phyloP scores from a whole-genome alignment of 805 yeast genomes.

The Metschnikowia aberdeeniae region DNA sequence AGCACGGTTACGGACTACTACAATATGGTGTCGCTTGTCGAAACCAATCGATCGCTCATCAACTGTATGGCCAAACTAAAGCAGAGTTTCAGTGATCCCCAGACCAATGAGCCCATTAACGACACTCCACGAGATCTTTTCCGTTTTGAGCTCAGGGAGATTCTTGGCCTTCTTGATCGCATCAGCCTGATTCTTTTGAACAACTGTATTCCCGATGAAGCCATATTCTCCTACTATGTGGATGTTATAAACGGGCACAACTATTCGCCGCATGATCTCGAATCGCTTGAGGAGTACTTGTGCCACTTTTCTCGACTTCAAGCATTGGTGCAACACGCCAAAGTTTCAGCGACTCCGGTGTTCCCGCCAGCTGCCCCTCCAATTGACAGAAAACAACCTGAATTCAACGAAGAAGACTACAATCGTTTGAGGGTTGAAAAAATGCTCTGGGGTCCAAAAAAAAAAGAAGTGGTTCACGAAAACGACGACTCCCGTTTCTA shows the following conservation, averaged over 20 bases:
- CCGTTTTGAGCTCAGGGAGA: conserved; percentile 6
- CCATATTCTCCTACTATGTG: conserved; percentile 31
- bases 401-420: not conserved
- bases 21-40: not conserved
- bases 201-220: conserved; percentile 16
- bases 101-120: conserved; percentile 4
- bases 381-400: not conserved
- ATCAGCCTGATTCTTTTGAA: conserved; percentile 13
- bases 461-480: not conserved
- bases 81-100: not conserved
- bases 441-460: not conserved
- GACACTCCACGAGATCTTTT: conserved; percentile 11
- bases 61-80: not conserved
- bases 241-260: conserved; percentile 17
- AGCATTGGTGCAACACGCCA: not conserved
- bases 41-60: conserved; percentile 2
- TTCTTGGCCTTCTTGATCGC: conserved; percentile 9
- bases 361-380: not conserved
- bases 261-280: conserved; percentile 11
- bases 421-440: not conserved
- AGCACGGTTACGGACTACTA: not conserved
- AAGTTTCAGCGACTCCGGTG: not conserved
- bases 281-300: conserved; percentile 15
- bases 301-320: conserved; percentile 11
- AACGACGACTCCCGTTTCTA: not conserved